Conservation (phyloP, 202 grass and related monocot genomes). For the Carex sylvatica region DNA sequence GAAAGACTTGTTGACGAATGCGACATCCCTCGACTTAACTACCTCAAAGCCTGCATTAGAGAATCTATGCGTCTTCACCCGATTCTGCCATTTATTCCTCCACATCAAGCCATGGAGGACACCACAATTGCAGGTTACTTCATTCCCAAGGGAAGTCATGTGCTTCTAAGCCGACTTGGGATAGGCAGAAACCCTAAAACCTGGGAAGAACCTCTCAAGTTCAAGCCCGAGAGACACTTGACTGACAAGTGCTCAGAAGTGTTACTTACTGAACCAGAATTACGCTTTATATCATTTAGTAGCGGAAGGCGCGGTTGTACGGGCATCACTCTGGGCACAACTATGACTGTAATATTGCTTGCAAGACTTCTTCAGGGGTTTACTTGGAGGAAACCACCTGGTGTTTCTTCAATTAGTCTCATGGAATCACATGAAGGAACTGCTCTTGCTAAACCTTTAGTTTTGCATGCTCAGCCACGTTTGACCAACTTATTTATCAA, state of each 20-base stretch:
- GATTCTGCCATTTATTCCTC: constrained; percentile 31
- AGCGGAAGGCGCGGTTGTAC: too few relatives aligned
- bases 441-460: too few relatives aligned
- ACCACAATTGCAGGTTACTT: constrained; percentile 31
- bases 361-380: too few relatives aligned
- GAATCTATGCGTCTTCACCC: constrained; percentile 49
- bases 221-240: constrained; percentile 40
- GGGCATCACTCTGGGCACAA: too few relatives aligned
- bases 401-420: too few relatives aligned
- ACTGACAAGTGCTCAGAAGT: background rate
- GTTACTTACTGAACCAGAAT: constrained; percentile 29
- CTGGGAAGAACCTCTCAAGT: constrained; percentile 41
- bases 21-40: constrained; percentile 33
- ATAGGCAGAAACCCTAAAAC: constrained; percentile 42
- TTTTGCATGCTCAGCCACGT: too few relatives aligned
- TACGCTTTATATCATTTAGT: too few relatives aligned
- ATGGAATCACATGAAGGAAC: too few relatives aligned
- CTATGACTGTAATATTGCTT: too few relatives aligned
- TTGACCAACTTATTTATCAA: too few relatives aligned
- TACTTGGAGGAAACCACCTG: too few relatives aligned
- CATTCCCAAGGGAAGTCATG: constrained; percentile 40
- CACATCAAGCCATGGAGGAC: constrained; percentile 34
- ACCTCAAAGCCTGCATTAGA: constrained; percentile 41
- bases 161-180: constrained; percentile 37
- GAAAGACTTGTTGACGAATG: constrained; percentile 24